Percentiles rank a stretch among this genome's conserved stretches.
phyloP scores from a whole-genome alignment of 495 filamentous ascomycete genomes.

The Daldinia decipiens region DNA sequence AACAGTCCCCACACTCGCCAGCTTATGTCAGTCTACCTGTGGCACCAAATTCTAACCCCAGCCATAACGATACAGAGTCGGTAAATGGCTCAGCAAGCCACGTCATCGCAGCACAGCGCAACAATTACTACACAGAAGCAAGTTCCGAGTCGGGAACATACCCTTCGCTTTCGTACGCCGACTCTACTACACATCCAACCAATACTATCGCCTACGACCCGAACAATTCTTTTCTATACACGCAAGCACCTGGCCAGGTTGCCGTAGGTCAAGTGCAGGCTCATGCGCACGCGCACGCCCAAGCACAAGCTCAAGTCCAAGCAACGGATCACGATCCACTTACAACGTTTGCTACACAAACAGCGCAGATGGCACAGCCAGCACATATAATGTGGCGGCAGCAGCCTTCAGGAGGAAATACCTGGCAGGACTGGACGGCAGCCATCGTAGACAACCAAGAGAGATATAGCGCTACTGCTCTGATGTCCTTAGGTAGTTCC shows the following conservation, averaged over 20 bases:
- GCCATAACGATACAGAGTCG: conserved; percentile 36
- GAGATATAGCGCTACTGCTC: conserved; percentile 55
- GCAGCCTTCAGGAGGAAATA: conserved; percentile 50
- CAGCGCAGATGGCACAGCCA: conserved; percentile 45
- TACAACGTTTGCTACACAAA: conserved; percentile 42
- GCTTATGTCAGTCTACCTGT: conserved; percentile 41
- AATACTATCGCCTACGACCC: conserved; percentile 41
- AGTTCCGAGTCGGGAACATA: conserved; percentile 40
- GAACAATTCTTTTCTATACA: conserved; percentile 42
- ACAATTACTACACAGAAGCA: conserved; percentile 42
- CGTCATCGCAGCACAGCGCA: conserved; percentile 38
- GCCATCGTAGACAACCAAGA: conserved; percentile 59
- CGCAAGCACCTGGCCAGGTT: conserved; percentile 40
- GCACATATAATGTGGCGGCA: conserved; percentile 46
- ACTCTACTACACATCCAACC: conserved; percentile 36
- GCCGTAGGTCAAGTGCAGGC: conserved; percentile 38
- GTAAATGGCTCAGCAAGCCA: conserved; percentile 41
- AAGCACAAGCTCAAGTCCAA: conserved; percentile 46
- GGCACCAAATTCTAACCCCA: conserved; percentile 27
- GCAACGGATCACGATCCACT: conserved; percentile 43
- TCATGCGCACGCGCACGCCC: conserved; percentile 39
- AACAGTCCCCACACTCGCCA: conserved; percentile 46
- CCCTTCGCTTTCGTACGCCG: conserved; percentile 38
- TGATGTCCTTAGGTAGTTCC: conserved; percentile 53
- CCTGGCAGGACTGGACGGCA: conserved; percentile 61